A percentile compares a stretch with the other conserved stretches of the same genome.
These are phyloP conservation scores for Wickerhamomyces kurtzmanii DNA, from an alignment of 805 yeast genomes.

Conservation along the genomic window DNA sequence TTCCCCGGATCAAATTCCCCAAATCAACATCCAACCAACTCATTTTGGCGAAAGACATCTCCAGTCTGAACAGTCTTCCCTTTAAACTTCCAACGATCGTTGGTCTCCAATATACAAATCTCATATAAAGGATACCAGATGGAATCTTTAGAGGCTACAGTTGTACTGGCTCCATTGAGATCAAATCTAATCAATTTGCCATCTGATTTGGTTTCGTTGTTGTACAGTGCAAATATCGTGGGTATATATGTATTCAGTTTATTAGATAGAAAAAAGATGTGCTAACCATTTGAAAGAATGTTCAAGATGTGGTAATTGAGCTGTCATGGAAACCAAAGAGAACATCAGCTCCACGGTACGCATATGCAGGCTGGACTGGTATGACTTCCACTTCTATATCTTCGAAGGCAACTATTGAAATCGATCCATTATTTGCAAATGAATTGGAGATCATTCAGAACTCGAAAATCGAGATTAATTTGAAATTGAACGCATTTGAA, in stretches of 20 bases:
- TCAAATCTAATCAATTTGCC: constrained; percentile 51
- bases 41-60: too few species aligned
- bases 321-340: constrained; percentile 20
- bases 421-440: constrained; percentile 61
- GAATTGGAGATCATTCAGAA: constrained; percentile 35
- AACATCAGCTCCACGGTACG: constrained; percentile 13
- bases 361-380: constrained; percentile 64
- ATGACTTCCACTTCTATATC: constrained; percentile 23
- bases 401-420: constrained; percentile 31
- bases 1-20: too few species aligned
- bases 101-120: too few species aligned
- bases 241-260: constrained; percentile 11
- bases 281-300: constrained; percentile 16
- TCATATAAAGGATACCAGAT: too few species aligned
- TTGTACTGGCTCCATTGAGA: constrained; percentile 24
- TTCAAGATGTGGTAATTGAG: constrained; percentile 51
- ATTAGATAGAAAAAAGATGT: not conserved
- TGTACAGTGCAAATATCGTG: constrained; percentile 41
- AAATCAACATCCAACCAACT: too few species aligned
- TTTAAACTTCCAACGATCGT: too few species aligned
- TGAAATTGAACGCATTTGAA: constrained; percentile 38
- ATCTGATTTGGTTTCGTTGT: constrained; percentile 28
- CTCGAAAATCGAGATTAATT: constrained; percentile 27
- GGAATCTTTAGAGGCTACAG: constrained; percentile 21
- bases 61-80: too few species aligned